Evolutionary conservation across 305 asterid species (phyloP).

Genomic region (Solanum aculeatissimum): DNA sequence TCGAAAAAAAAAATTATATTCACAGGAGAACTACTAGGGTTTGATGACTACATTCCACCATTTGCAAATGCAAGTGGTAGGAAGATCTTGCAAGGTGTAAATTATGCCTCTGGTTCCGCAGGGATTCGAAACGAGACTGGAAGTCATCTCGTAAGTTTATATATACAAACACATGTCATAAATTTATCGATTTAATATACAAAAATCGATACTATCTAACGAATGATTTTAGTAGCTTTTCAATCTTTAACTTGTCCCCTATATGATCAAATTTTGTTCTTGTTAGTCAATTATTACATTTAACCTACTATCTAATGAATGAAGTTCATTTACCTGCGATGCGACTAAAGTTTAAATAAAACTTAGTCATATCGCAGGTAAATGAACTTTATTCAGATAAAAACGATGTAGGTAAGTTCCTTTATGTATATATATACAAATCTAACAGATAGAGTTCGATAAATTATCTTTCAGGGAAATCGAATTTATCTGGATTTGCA

Average conservation of each 20-base stretch:
- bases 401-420: neutral
- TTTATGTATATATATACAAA: neutral
- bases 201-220: neutral
- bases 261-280: neutral
- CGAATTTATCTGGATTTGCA: neutral
- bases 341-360: neutral
- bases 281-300: neutral
- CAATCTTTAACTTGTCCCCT: neutral
- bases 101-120: conserved; percentile 47
- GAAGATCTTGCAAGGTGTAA: conserved; percentile 22
- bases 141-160: conserved; percentile 18
- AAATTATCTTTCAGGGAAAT: neutral
- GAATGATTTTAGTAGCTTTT: neutral
- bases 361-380: no score
- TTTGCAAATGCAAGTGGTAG: conserved; percentile 17
- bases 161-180: neutral
- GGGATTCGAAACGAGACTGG: conserved; percentile 44
- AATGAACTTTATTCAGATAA: neutral
- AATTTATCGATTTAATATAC: neutral
- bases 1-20: neutral
- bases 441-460: neutral
- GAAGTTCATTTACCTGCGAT: neutral
- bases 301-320: neutral
- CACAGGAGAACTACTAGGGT: conserved; percentile 9
- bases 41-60: conserved; percentile 31